Conservation (phyloP, 2,329 filamentous ascomycete species). For the Lachnum nothofagi region DNA sequence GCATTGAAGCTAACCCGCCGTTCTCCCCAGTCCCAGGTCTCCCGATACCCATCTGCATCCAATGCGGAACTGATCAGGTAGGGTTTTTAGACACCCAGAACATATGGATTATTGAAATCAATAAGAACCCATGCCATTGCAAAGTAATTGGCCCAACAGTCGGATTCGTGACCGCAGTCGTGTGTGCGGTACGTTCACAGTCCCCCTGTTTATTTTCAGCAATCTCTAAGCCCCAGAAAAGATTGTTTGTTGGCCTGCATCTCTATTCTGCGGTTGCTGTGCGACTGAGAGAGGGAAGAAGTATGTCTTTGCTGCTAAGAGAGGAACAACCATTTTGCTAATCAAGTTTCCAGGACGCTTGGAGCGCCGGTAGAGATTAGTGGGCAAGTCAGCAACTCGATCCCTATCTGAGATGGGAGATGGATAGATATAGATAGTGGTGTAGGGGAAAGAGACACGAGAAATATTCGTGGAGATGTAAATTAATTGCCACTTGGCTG, state of each 20-base stretch:
- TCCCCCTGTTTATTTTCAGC: background rate
- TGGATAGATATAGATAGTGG: no score
- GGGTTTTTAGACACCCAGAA: no score
- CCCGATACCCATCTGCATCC: slow-evolving; percentile 18
- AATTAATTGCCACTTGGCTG: no score
- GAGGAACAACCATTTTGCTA: background rate
- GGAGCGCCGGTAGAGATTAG: slow-evolving; percentile 48
- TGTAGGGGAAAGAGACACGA: no score
- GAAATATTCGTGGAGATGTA: no score
- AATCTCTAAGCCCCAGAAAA: background rate
- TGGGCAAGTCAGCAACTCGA: slow-evolving; percentile 44
- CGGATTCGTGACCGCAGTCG: slow-evolving; percentile 41
- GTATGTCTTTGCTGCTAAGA: slow-evolving; percentile 36
- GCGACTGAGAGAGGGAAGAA: slow-evolving; percentile 48
- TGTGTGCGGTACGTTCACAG: slow-evolving; percentile 42
- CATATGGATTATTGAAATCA: no score
- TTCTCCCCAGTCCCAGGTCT: no score
- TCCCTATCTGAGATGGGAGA: slow-evolving; percentile 37
- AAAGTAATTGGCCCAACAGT: slow-evolving; percentile 53
- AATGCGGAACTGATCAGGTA: slow-evolving; percentile 51
- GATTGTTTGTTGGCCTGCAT: slow-evolving; percentile 51
- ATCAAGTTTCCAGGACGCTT: slow-evolving; percentile 41
- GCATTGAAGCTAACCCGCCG: no score
- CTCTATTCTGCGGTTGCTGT: slow-evolving; percentile 52
- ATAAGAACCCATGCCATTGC: slow-evolving; percentile 53